Base-by-base conservation (phyloP, 2,329 filamentous ascomycete genomes). In the Metarhizium humberi region DNA sequence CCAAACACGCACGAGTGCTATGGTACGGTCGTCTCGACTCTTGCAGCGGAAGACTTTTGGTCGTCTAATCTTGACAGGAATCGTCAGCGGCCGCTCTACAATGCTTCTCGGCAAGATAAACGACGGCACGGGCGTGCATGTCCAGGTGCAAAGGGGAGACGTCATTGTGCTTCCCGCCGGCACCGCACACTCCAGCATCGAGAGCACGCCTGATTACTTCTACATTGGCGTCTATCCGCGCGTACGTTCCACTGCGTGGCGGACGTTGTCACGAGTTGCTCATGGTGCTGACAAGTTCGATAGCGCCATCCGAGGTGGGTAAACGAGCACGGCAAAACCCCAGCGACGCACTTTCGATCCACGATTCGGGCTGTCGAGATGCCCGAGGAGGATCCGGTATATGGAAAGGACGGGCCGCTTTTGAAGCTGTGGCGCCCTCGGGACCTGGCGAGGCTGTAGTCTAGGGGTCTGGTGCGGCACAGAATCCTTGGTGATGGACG, bases 1-100 rank as follows among this genome's bases (percentile, higher is more conserved):
- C 61, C 61, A 2, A 63, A 64, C 2, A 59, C 55, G 3, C 62
- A 63, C 16, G 62, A 64, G 51, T 64, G 60, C 47, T 64, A 64
- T 18, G 62, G 61, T 59, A 48, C n/a, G 55, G 3, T 3, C 3
- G 25, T 25, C 25, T 25, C 25, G 25, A 25, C 25, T 20, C 7
- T 14, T n/a, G 13, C 11, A 16, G 30, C 18, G 18, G 47, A 16
- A 38, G 50, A 11, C 10, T 2, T 2, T 14, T 25, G 4, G 36
- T 30, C 16, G 40, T 13, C 43, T 34, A 29, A 4, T 40, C 32
- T 6, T 25, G 18, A 6, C 4, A 63, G 62, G 61, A 2, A 58
- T 64, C 14, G 60, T 63, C n/a, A 56, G 58, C 38, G 63, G 63
- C 11, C 50, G 45, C 13, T 64, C 62, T 1, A 62, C 56, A 11